Evolutionary conservation across 164 flowering plant species (phyloP).

Genomic region (Malania oleifera): DNA sequence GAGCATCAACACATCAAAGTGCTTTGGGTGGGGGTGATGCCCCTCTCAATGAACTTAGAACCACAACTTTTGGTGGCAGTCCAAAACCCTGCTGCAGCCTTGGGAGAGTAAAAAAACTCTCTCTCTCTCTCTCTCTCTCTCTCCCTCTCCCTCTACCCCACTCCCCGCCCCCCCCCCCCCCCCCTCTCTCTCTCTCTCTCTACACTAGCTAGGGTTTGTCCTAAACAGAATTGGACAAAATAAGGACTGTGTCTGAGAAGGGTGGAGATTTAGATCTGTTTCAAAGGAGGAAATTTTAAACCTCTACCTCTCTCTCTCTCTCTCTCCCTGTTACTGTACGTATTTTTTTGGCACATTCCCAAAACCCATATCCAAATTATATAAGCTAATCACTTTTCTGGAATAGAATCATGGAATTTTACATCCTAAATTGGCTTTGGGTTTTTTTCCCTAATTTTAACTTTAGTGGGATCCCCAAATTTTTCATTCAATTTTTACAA

Average conservation of each 20-base stretch:
- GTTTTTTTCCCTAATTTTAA: too few relatives aligned
- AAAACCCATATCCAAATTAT: too few relatives aligned
- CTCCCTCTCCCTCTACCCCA: too few relatives aligned
- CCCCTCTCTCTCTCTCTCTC: conserved; percentile 2
- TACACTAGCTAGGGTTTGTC: background rate
- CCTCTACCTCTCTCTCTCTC: background rate
- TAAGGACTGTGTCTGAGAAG: background rate
- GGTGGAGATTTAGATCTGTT: background rate
- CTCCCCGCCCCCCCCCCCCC: background rate
- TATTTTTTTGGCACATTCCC: background rate
- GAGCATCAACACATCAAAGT: background rate
- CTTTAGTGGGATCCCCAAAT: too few relatives aligned
- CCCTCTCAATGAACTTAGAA: background rate
- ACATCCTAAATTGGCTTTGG: too few relatives aligned
- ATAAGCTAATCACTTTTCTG: too few relatives aligned
- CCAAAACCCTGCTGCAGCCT: background rate
- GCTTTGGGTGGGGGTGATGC: background rate
- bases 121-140: too few relatives aligned
- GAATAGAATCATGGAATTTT: too few relatives aligned
- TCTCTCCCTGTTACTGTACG: background rate
- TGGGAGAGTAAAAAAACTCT: background rate
- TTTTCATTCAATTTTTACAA: too few relatives aligned
- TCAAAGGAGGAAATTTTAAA: background rate
- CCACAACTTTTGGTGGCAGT: conserved; percentile 2
- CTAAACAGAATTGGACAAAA: background rate